Evolutionary conservation across 192 early-diverging fungal species (phyloP), one percentile per base, ranked within the genome.

Genomic region (Jimgerdemannia flammicorona): DNA sequence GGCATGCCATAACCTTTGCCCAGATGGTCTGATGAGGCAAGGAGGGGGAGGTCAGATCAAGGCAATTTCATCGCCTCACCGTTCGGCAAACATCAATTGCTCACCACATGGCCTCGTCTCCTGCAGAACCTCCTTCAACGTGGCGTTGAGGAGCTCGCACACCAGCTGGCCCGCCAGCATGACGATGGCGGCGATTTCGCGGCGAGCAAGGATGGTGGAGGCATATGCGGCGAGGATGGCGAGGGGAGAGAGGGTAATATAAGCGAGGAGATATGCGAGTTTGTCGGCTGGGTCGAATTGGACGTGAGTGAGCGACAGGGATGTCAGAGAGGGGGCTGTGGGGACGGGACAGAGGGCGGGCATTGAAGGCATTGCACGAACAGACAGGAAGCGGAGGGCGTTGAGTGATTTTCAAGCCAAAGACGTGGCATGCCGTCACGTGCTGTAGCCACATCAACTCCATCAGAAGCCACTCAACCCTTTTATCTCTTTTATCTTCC

Each of bases 1-100:
- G 95, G 95, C 95, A 96, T 96, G 4, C 93, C 95, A 78, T 96
- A 95, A 6, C 91, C 92, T 14, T 82, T 80, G 3, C 91, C 90
- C 41, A 93, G 79, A 74, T 90, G 88, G 43, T 80, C 92, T 93
- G 81, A 17, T 29, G n/a, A 73, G 14, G 14, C n/a, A 40, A n/a
- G 14, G 43, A 8, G 3, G 44, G 41, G 54, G 49, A 18, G 64
- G 40, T 3, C 9, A 18, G 8, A 66, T 59, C 39, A 20, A 39
- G 49, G 43, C n/a, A n/a, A n/a, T n/a, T n/a, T n/a, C n/a, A n/a
- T n/a, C n/a, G n/a, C n/a, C n/a, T n/a, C n/a, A n/a, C n/a, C 8
- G 76, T 4, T 41, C 19, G 11, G 43, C 43, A 11, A 39, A 71
- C 44, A 17, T 70, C 11, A 41, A 39, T 65, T 8, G 11, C 17